Evolutionary conservation across 2,329 filamentous ascomycete genomes (phyloP), one percentile per base, ranked within the genome.

Genomic region (Ophiocordyceps camponoti-rufipedis): DNA sequence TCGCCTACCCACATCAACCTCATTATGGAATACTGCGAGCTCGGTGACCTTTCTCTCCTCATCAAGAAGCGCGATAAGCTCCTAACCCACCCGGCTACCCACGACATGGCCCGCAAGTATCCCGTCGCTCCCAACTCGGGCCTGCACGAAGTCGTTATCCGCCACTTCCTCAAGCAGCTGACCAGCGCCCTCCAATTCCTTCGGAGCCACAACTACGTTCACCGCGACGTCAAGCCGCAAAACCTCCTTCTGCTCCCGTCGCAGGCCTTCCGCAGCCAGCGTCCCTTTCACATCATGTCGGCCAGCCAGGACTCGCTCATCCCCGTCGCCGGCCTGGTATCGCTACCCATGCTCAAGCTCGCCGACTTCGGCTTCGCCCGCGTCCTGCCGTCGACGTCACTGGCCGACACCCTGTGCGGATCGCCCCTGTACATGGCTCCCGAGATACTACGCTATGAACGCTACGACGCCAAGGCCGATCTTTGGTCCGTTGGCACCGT

Each of bases 311-410:
- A 88, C 58, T 88, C 86, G 1, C 69, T 91, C 46, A 82, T 85
- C 41, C 87, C 89, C 4, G 75, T 81, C 28, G 80, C 81, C 28
- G 91, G 91, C 8, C 68, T 98, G 29, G 72, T 77, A 45, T 91
- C 87, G 16, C 65, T 98, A 40, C 91, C 91, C 5, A 93, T 96
- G 82, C 75, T 98, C 48, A 98, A 98, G 66, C 80, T 98, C 54
- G 91, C 91, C 47, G 91, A 98, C 65, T 98, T 98, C 58, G 91
- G 91, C n/a, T 98, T 98, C 59, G 91, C 91, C 46, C 80, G 91
- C 46, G 86, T 93, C 46, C 68, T 98, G 43, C 89, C 91, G 2
- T 80, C 85, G 8, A 94, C 89, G 0, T 89, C 88, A 5, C 72
- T 98, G 50, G 91, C 91, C 11, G 91, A 98, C 61, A 98, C 91